A percentile compares a stretch with the other conserved stretches of the same genome.
These are phyloP conservation scores for Fusarium euwallaceae DNA, from an alignment of 2,329 filamentous ascomycete genomes.

Conservation along the genomic window DNA sequence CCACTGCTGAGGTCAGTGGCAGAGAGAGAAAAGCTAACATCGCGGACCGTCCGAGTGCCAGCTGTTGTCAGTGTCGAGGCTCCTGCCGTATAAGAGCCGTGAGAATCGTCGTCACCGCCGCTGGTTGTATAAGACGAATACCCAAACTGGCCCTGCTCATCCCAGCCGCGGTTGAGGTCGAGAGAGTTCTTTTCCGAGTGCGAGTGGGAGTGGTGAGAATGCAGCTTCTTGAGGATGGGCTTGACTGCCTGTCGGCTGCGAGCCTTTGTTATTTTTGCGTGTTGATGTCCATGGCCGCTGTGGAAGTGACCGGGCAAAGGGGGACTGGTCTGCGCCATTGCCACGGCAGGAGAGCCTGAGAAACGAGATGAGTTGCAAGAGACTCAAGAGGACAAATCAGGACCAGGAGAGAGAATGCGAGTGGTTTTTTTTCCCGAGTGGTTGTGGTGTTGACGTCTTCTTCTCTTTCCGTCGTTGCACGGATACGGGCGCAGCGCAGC, in stretches of 20 bases:
- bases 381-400: not conserved
- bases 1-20: conserved; percentile 50
- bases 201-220: conserved; percentile 62
- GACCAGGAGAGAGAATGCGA: conserved; percentile 18
- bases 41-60: conserved; percentile 47
- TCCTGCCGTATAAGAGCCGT: conserved; percentile 36
- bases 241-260: conserved; percentile 66
- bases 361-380: conserved; percentile 3
- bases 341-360: conserved; percentile 25
- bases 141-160: conserved; percentile 61
- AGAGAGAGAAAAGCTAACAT: conserved; percentile 63
- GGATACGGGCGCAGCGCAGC: conserved; percentile 43
- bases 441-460: conserved; percentile 21
- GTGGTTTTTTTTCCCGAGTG: conserved; percentile 21
- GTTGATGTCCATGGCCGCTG: conserved; percentile 36
- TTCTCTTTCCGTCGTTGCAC: conserved; percentile 37
- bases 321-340: conserved; percentile 45
- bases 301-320: conserved; percentile 42
- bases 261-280: conserved; percentile 58
- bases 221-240: conserved; percentile 72
- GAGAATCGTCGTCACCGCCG: conserved; percentile 45
- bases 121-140: conserved; percentile 45
- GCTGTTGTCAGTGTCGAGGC: conserved; percentile 39
- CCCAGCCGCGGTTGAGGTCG: conserved; percentile 71
- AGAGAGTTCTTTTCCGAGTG: conserved; percentile 73